These are phyloP conservation scores for Funneliformis geosporum DNA, from an alignment of 192 early-diverging fungal species.

Conservation along the genomic window DNA sequence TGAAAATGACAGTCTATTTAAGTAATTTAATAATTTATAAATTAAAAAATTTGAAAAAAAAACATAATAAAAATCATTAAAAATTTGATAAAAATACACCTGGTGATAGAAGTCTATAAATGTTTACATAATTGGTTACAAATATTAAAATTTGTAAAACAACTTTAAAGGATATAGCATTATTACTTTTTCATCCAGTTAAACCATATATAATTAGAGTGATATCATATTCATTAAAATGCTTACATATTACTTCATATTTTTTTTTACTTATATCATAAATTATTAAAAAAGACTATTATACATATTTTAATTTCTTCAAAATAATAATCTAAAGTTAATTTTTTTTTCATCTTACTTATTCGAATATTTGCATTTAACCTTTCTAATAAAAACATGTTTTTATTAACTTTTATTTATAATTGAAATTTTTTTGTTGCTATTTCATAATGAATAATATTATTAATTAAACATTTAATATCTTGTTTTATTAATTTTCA, in stretches of 20 bases:
- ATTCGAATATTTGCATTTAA: no score
- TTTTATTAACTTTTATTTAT: no score
- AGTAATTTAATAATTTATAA: not conserved
- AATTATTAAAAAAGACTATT: not conserved
- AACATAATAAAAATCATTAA: not conserved
- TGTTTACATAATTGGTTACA: not conserved
- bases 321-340: not conserved
- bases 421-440: no score
- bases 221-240: not conserved
- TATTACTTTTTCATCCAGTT: not conserved
- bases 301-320: not conserved
- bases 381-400: no score
- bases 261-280: not conserved
- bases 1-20: not conserved
- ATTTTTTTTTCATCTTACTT: no score
- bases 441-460: no score
- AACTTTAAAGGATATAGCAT: not conserved
- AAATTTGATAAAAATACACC: not conserved
- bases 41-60: not conserved
- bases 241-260: not conserved
- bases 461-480: no score
- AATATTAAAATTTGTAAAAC: not conserved
- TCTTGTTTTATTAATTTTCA: no score
- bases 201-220: not conserved
- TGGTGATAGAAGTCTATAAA: not conserved